These are phyloP conservation scores for Lichtheimia ramosa DNA, from an alignment of 371 early-diverging fungal genomes.

Conservation along the genomic window DNA sequence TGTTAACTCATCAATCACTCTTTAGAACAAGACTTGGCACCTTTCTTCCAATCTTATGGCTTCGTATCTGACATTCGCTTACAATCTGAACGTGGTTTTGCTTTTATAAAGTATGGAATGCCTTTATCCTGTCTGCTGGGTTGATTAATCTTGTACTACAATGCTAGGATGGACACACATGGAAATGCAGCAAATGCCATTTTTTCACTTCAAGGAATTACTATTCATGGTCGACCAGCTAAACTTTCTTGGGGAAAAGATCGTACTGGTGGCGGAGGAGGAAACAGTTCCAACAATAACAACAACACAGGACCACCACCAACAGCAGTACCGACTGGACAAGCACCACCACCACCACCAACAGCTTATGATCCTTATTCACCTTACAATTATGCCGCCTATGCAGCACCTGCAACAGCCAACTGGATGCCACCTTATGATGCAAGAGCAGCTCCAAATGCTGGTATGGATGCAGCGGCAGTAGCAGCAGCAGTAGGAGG, in stretches of 20 bases:
- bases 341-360: too few relatives aligned
- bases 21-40: constrained; percentile 43
- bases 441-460: constrained; percentile 9
- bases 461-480: constrained; percentile 14
- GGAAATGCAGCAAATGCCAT: constrained; percentile 89
- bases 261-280: constrained; percentile 33
- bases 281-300: not conserved
- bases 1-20: not conserved
- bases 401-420: constrained; percentile 6
- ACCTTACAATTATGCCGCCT: constrained; percentile 9
- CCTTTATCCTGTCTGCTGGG: too few relatives aligned
- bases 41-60: constrained; percentile 78
- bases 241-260: constrained; percentile 91
- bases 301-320: not conserved
- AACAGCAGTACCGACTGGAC: not conserved
- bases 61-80: constrained; percentile 75
- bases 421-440: constrained; percentile 22
- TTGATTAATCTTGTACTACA: not conserved
- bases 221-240: constrained; percentile 72
- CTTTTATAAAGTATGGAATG: constrained; percentile 68
- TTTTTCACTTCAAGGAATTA: constrained; percentile 69
- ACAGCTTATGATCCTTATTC: constrained; percentile 19
- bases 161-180: constrained; percentile 77
- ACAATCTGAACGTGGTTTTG: constrained; percentile 84
- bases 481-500: constrained; percentile 12